Evolutionary conservation across 192 early-diverging fungal species (phyloP).

Genomic region (Gryganskiella cystojenkinii): DNA sequence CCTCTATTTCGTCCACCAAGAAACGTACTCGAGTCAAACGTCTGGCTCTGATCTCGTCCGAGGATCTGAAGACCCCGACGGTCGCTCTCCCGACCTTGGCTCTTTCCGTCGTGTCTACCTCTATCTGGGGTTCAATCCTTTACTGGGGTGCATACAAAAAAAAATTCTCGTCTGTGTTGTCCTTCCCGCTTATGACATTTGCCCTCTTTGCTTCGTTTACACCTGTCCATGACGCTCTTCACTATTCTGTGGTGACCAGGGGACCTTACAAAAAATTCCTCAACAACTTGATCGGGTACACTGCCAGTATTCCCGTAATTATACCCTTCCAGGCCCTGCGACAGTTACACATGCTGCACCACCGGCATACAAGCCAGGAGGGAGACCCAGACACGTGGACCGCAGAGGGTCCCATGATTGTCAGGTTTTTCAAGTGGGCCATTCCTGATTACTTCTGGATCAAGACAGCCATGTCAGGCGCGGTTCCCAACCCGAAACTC

Average conservation of each 20-base stretch:
- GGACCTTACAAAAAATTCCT: constrained; percentile 26
- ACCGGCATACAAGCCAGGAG: constrained; percentile 37
- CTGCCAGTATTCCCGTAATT: constrained; percentile 18
- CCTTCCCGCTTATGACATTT: constrained; percentile 35
- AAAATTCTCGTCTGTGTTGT: constrained; percentile 21
- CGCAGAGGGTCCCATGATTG: constrained; percentile 23
- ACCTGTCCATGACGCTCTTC: constrained; percentile 36
- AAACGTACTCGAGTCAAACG: constrained; percentile 25
- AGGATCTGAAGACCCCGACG: constrained; percentile 41
- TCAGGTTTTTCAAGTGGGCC: constrained; percentile 40
- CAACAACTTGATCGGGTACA: constrained; percentile 35
- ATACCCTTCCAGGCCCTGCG: constrained; percentile 22
- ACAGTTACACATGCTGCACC: constrained; percentile 37
- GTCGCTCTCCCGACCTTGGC: constrained; percentile 36
- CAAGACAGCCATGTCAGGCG: background rate
- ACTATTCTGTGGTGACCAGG: constrained; percentile 34
- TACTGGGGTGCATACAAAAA: constrained; percentile 39
- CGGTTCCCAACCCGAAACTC: constrained; percentile 8
- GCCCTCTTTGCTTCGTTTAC: constrained; percentile 44
- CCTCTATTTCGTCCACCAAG: no score
- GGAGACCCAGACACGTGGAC: constrained; percentile 39
- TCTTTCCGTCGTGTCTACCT: constrained; percentile 16
- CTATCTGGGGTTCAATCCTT: constrained; percentile 24
- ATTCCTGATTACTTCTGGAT: constrained; percentile 37
- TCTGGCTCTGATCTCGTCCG: constrained; percentile 31